Conservation (phyloP, 768 basidiomycete genomes). For the Tephrocybe sp. region DNA sequence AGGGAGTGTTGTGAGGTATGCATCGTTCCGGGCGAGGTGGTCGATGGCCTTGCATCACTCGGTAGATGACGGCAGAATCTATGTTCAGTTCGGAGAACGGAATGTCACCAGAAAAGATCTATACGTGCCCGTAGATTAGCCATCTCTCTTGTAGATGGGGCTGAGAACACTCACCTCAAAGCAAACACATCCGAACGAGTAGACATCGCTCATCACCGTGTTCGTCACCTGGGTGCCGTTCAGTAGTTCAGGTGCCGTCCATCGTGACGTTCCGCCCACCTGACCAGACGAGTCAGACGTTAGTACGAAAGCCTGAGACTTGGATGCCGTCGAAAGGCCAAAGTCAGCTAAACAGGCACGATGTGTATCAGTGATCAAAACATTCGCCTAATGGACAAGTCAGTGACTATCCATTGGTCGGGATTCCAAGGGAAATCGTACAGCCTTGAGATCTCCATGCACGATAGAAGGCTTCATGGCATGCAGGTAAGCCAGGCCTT, state of each 20-base stretch:
- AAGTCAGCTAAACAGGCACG: conserved; percentile 22
- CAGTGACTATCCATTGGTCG: background rate
- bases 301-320: conserved; percentile 12
- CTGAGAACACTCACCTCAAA: conserved; percentile 26
- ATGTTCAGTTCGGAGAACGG: conserved; percentile 21
- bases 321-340: conserved; percentile 16
- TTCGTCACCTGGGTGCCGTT: conserved; percentile 8
- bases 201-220: conserved; percentile 29
- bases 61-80: conserved; percentile 17
- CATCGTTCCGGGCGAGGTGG: conserved; percentile 11
- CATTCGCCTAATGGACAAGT: conserved; percentile 12
- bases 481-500: conserved; percentile 13
- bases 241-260: conserved; percentile 19
- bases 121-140: background rate
- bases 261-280: conserved; percentile 16
- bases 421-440: background rate
- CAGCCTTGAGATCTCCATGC: conserved; percentile 18
- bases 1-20: conserved; percentile 17
- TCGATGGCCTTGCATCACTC: conserved; percentile 9
- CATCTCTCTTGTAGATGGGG: background rate
- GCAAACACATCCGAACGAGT: conserved; percentile 30
- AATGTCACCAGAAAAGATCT: conserved; percentile 27
- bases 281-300: conserved; percentile 9
- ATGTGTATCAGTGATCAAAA: conserved; percentile 14
- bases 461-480: conserved; percentile 13